Percentiles rank a stretch among this genome's conserved stretches.
These are phyloP conservation scores for Hypoxylon intermedium DNA, from an alignment of 495 filamentous ascomycete species.

Conservation along the genomic window DNA sequence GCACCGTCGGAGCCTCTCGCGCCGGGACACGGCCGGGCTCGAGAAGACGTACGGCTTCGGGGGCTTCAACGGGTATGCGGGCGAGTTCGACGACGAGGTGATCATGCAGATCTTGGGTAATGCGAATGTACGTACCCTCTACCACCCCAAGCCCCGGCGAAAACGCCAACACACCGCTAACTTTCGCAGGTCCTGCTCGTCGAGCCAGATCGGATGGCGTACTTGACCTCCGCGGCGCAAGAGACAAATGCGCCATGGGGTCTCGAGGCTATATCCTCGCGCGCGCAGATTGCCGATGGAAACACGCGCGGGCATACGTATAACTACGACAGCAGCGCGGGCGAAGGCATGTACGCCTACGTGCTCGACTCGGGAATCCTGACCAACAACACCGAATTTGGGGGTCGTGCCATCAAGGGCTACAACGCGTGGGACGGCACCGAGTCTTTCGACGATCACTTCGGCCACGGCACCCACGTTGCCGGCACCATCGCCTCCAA, in stretches of 20 bases:
- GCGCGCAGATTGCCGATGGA: slow-evolving; percentile 35
- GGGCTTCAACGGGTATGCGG: slow-evolving; percentile 52
- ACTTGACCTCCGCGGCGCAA: slow-evolving; percentile 2
- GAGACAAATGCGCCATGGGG: slow-evolving; percentile 55
- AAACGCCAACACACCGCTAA: background rate
- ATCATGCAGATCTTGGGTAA: slow-evolving; percentile 49
- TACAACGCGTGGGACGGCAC: slow-evolving; percentile 49
- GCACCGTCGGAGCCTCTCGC: slow-evolving; percentile 14
- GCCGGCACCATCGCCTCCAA: slow-evolving; percentile 45
- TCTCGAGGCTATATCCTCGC: slow-evolving; percentile 50
- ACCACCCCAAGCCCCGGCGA: background rate
- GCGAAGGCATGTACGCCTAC: slow-evolving; percentile 51
- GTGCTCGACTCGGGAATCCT: slow-evolving; percentile 58
- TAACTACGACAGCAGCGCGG: slow-evolving; percentile 51
- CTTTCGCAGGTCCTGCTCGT: slow-evolving; percentile 17
- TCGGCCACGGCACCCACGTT: slow-evolving; percentile 50
- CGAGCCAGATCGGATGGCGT: slow-evolving; percentile 20
- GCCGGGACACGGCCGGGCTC: slow-evolving; percentile 34
- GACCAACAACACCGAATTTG: slow-evolving; percentile 57
- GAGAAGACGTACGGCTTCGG: slow-evolving; percentile 46
- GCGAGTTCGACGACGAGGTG: slow-evolving; percentile 39
- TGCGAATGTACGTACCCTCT: slow-evolving; percentile 41
- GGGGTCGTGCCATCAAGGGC: slow-evolving; percentile 57
- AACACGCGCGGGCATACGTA: slow-evolving; percentile 33
- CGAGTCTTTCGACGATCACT: slow-evolving; percentile 46